phyloP scores from a whole-genome alignment of 1,139 yeast species.

The Candida dubliniensis region DNA sequence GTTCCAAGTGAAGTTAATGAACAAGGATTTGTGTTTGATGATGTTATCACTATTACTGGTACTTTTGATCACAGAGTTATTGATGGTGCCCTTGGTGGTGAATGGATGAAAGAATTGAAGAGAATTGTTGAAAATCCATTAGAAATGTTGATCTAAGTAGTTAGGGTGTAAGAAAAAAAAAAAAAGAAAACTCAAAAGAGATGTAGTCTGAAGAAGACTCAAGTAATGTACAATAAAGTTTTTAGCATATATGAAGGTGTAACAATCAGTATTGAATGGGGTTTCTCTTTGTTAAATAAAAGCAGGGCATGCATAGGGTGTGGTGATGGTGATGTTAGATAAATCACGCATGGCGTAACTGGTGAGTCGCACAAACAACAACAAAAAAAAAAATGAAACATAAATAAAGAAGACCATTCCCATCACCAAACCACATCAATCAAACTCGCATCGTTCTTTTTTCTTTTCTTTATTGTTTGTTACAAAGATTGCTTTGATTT shows the following conservation, averaged over 20 bases:
- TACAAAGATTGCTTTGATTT: too few relatives aligned
- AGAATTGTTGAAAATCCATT: slow-evolving; percentile 92
- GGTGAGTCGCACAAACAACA: background rate
- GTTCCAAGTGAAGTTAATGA: slow-evolving; percentile 90
- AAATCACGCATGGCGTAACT: background rate
- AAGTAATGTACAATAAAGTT: background rate
- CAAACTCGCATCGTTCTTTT: background rate
- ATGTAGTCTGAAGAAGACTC: background rate
- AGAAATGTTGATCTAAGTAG: slow-evolving; percentile 72
- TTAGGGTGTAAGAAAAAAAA: background rate
- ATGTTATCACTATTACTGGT: slow-evolving; percentile 88
- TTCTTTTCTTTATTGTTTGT: background rate
- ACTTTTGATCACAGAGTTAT: slow-evolving; percentile 97
- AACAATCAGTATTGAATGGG: background rate
- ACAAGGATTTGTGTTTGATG: slow-evolving; percentile 89
- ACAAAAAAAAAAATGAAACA: slow-evolving; percentile 1
- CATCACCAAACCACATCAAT: background rate
- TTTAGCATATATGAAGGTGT: background rate
- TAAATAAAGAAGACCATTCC: background rate
- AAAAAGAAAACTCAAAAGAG: background rate
- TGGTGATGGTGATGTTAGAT: background rate
- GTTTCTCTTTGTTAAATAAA: too few relatives aligned
- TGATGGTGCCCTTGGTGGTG: slow-evolving; percentile 98
- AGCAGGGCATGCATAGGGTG: too few relatives aligned
- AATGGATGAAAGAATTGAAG: slow-evolving; percentile 91